Conservation (phyloP, 805 yeast genomes). For the Candida railenensis region DNA sequence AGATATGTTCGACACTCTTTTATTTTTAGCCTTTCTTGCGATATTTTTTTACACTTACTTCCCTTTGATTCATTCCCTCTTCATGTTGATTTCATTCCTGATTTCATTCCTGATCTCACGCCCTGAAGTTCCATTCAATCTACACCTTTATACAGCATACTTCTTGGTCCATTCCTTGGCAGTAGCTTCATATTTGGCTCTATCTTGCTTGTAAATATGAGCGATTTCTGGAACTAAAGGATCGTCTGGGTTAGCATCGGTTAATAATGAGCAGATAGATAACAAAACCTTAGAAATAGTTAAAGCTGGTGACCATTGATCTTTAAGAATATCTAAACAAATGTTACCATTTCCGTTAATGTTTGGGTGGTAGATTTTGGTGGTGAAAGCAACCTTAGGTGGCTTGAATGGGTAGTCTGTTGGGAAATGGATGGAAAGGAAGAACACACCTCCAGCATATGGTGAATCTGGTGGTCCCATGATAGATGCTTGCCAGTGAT, state of each 20-base stretch:
- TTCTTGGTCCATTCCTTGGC: conserved; percentile 99
- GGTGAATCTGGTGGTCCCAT: conserved; percentile 98
- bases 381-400: conserved; percentile 84
- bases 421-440: conserved; percentile 95
- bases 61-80: not conserved
- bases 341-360: conserved; percentile 94
- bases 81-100: not conserved
- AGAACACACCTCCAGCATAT: conserved; percentile 88
- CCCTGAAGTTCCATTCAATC: not conserved
- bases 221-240: conserved; percentile 99
- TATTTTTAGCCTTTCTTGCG: no score
- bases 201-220: conserved; percentile 90
- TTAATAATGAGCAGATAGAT: conserved; percentile 91
- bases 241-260: conserved; percentile 99
- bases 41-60: not conserved
- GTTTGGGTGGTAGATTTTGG: conserved; percentile 96
- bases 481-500: conserved; percentile 99
- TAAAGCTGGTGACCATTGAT: conserved; percentile 98
- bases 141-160: conserved; percentile 70
- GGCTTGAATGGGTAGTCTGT: conserved; percentile 99
- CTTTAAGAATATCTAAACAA: conserved; percentile 94
- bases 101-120: no score
- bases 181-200: conserved; percentile 91
- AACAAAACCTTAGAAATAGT: conserved; percentile 93
- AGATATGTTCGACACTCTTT: no score